Base-by-base conservation (phyloP, 495 filamentous ascomycete genomes). In the Daldinia grandis region DNA sequence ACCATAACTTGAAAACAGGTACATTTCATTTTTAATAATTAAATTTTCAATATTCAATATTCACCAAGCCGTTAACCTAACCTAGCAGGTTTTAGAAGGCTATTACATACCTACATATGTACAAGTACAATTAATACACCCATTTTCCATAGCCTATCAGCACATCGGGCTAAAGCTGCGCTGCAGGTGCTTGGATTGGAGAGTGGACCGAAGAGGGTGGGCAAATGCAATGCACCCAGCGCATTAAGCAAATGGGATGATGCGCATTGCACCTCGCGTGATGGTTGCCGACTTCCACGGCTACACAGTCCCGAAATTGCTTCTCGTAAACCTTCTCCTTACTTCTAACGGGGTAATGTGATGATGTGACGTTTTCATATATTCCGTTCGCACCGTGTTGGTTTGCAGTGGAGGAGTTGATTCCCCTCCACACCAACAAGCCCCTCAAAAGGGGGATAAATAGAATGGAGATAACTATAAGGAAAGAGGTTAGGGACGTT, bases 211-310 rank as follows among this genome's bases (percentile, higher is more conserved):
- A 42, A 60, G 19, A 49, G 31, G 40, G 58, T 51, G 53, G 58
- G 50, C 63, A 63, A 63, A 71, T 71, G 63, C 62, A 56, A 63
- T 66, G 68, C 58, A 57, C 62, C 68, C 63, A 71, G 63, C 68
- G 24, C 68, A 71, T 62, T 58, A 63, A 62, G 51, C 62, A 66
- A 66, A 71, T 63, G 19, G 68, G 53, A 63, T 62, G 58, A 54
- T 59, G 63, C 58, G 27, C 56, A 38, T 27, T 57, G 37, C 47
- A 57, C 40, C 56, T 65, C 57, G 57, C 61, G 55, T 56, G 53
- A 44, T 62, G 53, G 44, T 58, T 71, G 68, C 68, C 40, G 61
- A 50, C 56, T 51, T 49, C 57, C 37, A 58, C 44, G 44, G 56
- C 63, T 57, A 56, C 40, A 62, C 68, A 38, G 19, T 47, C 42